Evolutionary conservation across 305 asterid species (phyloP), one percentile per base, ranked within the genome.

Genomic region (Solanum hybrid): DNA sequence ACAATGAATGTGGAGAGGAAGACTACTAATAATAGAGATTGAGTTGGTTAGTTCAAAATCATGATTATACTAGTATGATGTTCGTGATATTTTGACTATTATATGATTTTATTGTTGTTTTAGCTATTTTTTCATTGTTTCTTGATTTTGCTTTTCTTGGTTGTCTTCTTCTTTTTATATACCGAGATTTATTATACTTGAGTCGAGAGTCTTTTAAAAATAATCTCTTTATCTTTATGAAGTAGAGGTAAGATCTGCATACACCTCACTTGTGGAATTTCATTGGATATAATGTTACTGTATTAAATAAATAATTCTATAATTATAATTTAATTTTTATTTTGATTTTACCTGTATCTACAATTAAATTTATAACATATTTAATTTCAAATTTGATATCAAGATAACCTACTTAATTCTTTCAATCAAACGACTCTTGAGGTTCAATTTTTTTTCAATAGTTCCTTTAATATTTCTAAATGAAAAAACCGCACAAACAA

Each of bases 231-330:
- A 42, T 42, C 7, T 12, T 42, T 12, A 12, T 42, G 19, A 42
- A 4, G 6, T 1, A 42, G 1, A 42, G 2, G 60, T 42, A 42
- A 42, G 19, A 42, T 42, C 19, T 42, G 19, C 60, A 12, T 42
- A 42, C 7, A 42, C 60, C 6, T 13, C 7, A 12, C 6, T 42
- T 13, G 60, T 42, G 60, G 6, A 40, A 40, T 40, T 40, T 12
- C 6, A 40, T 0, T 40, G 15, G 1, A 40, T 40, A 40, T 40
- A 42, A 0, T 12, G 2, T 4, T 42, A 1, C 2, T n/a, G 0
- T 3, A 66, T n/a, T 10, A n/a, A 9, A 66, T 24, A 2, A 10
- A 64, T 22, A 8, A 64, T 64, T n/a, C 24, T 64, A 64, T 64
- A 10, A 9, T n/a, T 64, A 1, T 19, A 64, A 64, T 4, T 19